phyloP scores from a whole-genome alignment of 2,329 filamentous ascomycete genomes.

The Elsinoe ampelina region DNA sequence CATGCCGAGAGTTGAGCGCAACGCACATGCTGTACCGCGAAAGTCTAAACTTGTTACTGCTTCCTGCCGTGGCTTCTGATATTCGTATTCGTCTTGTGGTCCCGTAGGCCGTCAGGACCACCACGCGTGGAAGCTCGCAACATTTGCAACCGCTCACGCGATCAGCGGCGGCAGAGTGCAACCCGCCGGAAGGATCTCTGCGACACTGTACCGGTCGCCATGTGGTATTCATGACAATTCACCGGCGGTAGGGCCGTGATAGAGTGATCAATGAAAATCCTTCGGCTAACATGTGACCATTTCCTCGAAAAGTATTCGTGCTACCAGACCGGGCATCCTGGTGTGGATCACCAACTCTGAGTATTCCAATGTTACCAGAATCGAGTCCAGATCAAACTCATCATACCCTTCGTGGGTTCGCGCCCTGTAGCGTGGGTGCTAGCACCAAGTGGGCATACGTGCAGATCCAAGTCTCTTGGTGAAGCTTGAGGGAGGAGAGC shows the following conservation, averaged over 20 bases:
- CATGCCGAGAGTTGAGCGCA: not conserved
- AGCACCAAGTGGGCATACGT: not conserved
- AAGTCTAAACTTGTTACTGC: not conserved
- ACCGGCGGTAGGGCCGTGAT: not conserved
- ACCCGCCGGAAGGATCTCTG: not conserved
- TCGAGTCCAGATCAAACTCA: not conserved
- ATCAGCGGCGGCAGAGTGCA: not conserved
- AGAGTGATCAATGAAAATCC: not conserved
- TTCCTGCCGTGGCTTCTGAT: not conserved
- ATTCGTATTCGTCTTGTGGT: not conserved
- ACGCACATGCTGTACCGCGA: conserved; percentile 1
- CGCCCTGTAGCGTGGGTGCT: conserved; percentile 3
- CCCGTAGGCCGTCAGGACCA: not conserved
- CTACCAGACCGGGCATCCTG: not conserved
- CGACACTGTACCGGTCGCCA: not conserved
- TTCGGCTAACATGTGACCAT: not conserved
- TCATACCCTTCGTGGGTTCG: not conserved
- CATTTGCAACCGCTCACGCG: conserved; percentile 2
- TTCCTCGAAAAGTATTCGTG: not conserved
- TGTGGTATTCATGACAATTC: not conserved
- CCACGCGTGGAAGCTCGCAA: not conserved
- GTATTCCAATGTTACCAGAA: not conserved
- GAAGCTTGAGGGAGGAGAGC: not conserved
- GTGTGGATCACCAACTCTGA: not conserved
- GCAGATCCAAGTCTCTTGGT: conserved; percentile 7